Percentiles rank a stretch among this genome's conserved stretches.
These are phyloP conservation scores for Aureobasidium sp. DNA, from an alignment of 2,329 filamentous ascomycete genomes.

Conservation along the genomic window DNA sequence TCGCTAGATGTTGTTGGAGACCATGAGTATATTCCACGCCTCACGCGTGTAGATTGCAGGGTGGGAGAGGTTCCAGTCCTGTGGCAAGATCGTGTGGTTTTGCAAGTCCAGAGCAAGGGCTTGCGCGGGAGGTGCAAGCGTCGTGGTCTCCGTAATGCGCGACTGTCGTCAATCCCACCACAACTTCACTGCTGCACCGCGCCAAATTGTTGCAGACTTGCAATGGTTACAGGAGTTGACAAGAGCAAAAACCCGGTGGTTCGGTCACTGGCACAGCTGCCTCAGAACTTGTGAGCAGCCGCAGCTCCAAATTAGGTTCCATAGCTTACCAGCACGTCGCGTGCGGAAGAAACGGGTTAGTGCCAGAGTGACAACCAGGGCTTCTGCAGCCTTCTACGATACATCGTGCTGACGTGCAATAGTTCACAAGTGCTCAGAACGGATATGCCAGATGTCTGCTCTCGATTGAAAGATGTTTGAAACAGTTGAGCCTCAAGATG, in stretches of 20 bases:
- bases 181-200: not conserved
- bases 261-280: not conserved
- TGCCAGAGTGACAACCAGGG: not conserved
- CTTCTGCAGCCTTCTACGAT: slow-evolving; percentile 4
- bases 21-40: not conserved
- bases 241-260: not conserved
- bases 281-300: not conserved
- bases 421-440: not conserved
- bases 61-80: not conserved
- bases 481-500: slow-evolving; percentile 1
- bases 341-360: not conserved
- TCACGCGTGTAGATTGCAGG: not conserved
- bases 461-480: not conserved
- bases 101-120: not conserved
- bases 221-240: not conserved
- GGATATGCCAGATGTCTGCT: not conserved
- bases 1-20: not conserved
- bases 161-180: not conserved
- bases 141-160: not conserved
- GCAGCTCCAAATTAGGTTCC: not conserved
- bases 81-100: not conserved
- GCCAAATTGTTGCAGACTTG: not conserved
- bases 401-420: not conserved
- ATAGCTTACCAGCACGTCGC: slow-evolving; percentile 11
- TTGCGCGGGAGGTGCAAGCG: not conserved